phyloP scores from a whole-genome alignment of 257 asterid species.

The Cordia subcordata region DNA sequence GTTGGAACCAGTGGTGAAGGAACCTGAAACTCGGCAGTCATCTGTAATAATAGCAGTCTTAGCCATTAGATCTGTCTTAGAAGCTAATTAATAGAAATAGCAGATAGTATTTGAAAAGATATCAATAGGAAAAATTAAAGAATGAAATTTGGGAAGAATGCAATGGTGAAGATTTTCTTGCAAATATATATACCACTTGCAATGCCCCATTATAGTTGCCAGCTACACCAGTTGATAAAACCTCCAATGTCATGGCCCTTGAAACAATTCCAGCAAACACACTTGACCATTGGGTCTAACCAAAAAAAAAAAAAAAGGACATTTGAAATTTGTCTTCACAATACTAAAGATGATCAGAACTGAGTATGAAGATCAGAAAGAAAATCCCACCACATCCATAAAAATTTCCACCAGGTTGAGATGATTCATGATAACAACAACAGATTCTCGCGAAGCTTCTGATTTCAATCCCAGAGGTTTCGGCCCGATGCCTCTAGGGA shows the following conservation, averaged over 20 bases:
- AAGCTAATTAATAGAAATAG: no score
- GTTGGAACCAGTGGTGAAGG: conserved; percentile 35
- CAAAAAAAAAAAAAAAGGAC: background rate
- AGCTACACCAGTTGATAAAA: conserved; percentile 83
- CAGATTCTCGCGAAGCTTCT: conserved; percentile 84
- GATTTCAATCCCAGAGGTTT: conserved; percentile 72
- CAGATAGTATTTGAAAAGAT: background rate
- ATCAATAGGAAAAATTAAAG: background rate
- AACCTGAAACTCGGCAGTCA: conserved; percentile 38
- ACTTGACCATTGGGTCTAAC: conserved; percentile 83
- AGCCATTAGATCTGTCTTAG: no score
- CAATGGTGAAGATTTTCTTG: background rate
- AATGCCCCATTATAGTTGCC: conserved; percentile 85
- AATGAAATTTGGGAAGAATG: background rate
- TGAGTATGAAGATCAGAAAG: background rate
- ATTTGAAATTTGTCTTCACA: background rate
- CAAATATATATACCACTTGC: conserved; percentile 35
- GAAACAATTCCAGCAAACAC: conserved; percentile 83
- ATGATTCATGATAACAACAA: conserved; percentile 90
- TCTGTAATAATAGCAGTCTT: conserved; percentile 13
- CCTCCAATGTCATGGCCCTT: conserved; percentile 74
- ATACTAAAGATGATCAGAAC: background rate
- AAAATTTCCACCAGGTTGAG: conserved; percentile 76
- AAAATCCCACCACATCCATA: conserved; percentile 76
- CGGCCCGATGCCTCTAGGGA: conserved; percentile 95